Base-by-base conservation (phyloP, 768 basidiomycete species). In the Tephrocybe sp. region DNA sequence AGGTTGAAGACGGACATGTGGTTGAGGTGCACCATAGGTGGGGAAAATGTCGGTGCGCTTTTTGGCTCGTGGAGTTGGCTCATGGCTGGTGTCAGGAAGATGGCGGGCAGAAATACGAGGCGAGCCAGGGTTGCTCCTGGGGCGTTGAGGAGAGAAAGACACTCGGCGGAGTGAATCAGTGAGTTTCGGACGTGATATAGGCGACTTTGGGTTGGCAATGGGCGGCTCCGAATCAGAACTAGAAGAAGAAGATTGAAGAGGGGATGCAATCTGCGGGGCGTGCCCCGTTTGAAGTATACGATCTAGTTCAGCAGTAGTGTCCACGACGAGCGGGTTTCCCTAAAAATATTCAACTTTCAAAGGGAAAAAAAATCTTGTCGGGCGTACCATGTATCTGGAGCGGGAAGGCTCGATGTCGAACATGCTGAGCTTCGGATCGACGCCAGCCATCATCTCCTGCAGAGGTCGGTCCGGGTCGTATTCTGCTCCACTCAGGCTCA, bases 381-480 rank as follows among this genome's bases (percentile, higher is more conserved):
- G 45, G 68, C 78, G 55, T 56, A 82, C 82, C 18, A 70, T 57
- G 45, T 72, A 70, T 64, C 72, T 76, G 7, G 79, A 79, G 31
- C 72, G 73, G 5, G 78, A 77, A 2, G 70, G 68, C 52, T 83
- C 78, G 36, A 69, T 60, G 55, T 81, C 80, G 46, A 84, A 77
- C 55, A 79, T 70, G 63, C 79, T 83, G 52, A 82, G 67, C 55
- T 74, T 77, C 48, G 72, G 74, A 49, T 77, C 74, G 16, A 78
- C 80, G 45, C 79, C 80, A 23, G 78, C 80, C 45, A 91, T 78
- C 63, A 92, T 86, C 21, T 80, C 78, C 52, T 85, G 77, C 25
- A 92, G 64, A 1, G 88, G 87, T 18, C 91, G 74, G 27, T 93
- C 90, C 3, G 91, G 90, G 63, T 93, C 91, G 54, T 88, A 93